These are phyloP conservation scores for Penicillium janthinellum DNA, from an alignment of 2,329 filamentous ascomycete species.

Conservation along the genomic window DNA sequence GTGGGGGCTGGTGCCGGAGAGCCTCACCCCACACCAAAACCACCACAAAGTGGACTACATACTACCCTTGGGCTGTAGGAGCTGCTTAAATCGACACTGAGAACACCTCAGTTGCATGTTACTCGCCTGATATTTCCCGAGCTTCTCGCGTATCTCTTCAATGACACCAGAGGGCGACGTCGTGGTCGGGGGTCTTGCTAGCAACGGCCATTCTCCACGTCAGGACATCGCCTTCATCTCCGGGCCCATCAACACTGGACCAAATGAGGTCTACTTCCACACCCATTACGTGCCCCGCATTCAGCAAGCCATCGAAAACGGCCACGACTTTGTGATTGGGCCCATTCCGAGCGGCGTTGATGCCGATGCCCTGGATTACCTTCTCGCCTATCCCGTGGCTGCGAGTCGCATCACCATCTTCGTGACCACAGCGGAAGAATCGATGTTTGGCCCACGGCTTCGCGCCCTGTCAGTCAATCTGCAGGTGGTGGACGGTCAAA, in stretches of 20 bases:
- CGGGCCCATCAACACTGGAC: slow-evolving; percentile 34
- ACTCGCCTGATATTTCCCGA: too few relatives aligned
- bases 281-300: slow-evolving; percentile 32
- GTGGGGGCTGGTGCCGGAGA: neutral
- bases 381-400: slow-evolving; percentile 25
- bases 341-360: slow-evolving; percentile 28
- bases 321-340: slow-evolving; percentile 29
- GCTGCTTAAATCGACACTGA: neutral
- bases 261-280: slow-evolving; percentile 30
- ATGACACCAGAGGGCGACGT: neutral
- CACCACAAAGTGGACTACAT: neutral
- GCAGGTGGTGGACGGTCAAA: slow-evolving; percentile 22
- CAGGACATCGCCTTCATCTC: slow-evolving; percentile 35
- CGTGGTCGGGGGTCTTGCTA: neutral
- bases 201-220: neutral
- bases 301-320: slow-evolving; percentile 20
- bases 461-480: slow-evolving; percentile 18
- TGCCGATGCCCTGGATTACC: slow-evolving; percentile 31
- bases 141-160: neutral
- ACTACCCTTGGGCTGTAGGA: neutral
- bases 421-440: slow-evolving; percentile 27
- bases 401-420: slow-evolving; percentile 29
- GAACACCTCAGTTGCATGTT: neutral
- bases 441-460: slow-evolving; percentile 20
- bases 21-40: neutral